A percentile compares a stretch with the other conserved stretches of the same genome.
Conservation (phyloP, 2,329 filamentous ascomycete genomes). For the Ophiostoma populinum region DNA sequence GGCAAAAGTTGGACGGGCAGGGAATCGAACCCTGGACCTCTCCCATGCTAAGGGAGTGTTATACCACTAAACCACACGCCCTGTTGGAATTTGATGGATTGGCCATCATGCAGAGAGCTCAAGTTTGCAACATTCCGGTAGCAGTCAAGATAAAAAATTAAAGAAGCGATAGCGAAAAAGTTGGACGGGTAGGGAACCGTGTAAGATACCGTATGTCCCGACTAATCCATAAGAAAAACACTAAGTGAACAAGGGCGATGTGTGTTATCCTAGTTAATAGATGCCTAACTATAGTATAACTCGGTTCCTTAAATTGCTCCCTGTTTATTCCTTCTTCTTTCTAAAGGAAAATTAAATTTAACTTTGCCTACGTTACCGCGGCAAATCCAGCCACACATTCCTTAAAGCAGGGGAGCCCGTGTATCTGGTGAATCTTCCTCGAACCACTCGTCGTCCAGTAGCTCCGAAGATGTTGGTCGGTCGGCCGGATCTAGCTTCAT, state of each 20-base stretch:
- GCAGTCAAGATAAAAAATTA: background rate
- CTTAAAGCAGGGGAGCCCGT: background rate
- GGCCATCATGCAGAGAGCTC: background rate
- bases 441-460: background rate
- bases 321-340: background rate
- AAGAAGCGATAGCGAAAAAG: background rate
- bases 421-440: background rate
- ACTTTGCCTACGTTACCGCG: background rate
- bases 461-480: background rate
- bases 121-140: no score
- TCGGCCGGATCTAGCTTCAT: background rate
- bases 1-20: background rate
- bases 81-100: background rate
- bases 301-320: background rate
- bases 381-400: background rate
- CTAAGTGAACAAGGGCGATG: background rate
- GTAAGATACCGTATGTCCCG: background rate
- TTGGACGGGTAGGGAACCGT: constrained; percentile 1
- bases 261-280: background rate
- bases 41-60: constrained; percentile 3
- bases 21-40: constrained; percentile 3
- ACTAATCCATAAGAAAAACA: background rate
- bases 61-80: constrained; percentile 3
- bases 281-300: background rate
- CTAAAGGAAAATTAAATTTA: background rate